phyloP scores from a whole-genome alignment of 1,284 basidiomycete species.

The Puccinia triticina region DNA sequence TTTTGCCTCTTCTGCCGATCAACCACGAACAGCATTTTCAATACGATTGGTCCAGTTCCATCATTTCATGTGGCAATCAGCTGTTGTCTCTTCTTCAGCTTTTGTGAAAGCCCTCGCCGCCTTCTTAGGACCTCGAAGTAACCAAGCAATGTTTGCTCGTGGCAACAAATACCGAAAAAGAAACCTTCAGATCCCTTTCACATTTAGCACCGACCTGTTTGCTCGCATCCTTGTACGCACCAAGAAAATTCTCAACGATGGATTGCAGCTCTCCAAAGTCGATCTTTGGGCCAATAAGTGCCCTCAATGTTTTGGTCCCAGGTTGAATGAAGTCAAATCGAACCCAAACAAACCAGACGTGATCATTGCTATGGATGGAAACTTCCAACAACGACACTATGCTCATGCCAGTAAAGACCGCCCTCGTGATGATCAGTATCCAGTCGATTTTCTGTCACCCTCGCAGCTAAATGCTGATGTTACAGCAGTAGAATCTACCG shows the following conservation, averaged over 20 bases:
- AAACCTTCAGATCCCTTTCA: neutral
- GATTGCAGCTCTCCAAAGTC: neutral
- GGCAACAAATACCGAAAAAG: neutral
- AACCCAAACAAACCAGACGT: neutral
- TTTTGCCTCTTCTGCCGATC: no score
- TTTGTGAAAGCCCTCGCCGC: neutral
- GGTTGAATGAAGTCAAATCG: neutral
- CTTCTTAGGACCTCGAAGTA: neutral
- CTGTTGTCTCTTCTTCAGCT: neutral
- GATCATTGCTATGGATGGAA: no score
- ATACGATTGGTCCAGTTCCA: no score
- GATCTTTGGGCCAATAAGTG: conserved; percentile 12
- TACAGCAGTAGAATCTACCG: no score
- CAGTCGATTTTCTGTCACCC: no score
- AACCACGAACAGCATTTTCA: no score
- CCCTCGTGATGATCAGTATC: no score
- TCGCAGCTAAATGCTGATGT: no score
- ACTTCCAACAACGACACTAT: no score
- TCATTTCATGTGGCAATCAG: no score
- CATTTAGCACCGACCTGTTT: neutral
- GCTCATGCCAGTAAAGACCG: no score
- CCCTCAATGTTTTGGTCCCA: no score
- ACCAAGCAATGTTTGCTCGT: neutral
- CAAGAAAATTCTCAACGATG: neutral
- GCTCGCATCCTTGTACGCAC: neutral